Base-by-base conservation (phyloP, 140 eudicot genomes). In the Erigeron philadelphicus region DNA sequence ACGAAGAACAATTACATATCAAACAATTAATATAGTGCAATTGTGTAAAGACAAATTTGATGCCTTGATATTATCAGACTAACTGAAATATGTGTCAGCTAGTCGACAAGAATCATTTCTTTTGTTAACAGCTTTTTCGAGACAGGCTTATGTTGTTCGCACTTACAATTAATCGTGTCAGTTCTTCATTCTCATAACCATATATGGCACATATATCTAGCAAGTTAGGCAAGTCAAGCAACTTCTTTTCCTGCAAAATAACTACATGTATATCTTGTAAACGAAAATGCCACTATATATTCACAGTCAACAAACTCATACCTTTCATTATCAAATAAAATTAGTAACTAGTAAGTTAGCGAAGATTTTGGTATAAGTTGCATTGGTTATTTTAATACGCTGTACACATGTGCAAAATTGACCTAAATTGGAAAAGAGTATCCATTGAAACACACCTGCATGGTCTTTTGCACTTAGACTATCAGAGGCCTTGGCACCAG, bases 191-290 rank as follows among this genome's bases (percentile, higher is more conserved):
- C 67, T 89, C 99, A 73, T 85, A 90, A 73, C 90, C 96, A 44
- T 86, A 89, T 42, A 93, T 76, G 56, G 99, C 95, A 85, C 99
- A 93, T 71, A 89, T 82, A 73, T 93, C 99, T 54, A 93, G 84
- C 81, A 93, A 65, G 82, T 87, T 93, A 12, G 97, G 95, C 84
- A 93, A 76, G 73, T 93, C 95, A 9, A 93, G 95, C 82, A 89
- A 80, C 82, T 78, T 89, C 79, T 87, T 93, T 40, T 89, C 95
- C 97, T 93, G 99, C 94, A 93, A 84, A 78, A 93, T 82, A 76
- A 80, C 99, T 93, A 82, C 75, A 89, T 18, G 66, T 65, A 70
- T 50, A 85, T 78, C 73, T 70, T 58, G 85, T 89, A 73, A 89
- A 84, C 79, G 85, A 80, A 57, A 63, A 61, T 68, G 80, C 60